Evolutionary conservation across 768 basidiomycete genomes (phyloP), one percentile per base, ranked within the genome.

Genomic region (Boletus reticuloceps): DNA sequence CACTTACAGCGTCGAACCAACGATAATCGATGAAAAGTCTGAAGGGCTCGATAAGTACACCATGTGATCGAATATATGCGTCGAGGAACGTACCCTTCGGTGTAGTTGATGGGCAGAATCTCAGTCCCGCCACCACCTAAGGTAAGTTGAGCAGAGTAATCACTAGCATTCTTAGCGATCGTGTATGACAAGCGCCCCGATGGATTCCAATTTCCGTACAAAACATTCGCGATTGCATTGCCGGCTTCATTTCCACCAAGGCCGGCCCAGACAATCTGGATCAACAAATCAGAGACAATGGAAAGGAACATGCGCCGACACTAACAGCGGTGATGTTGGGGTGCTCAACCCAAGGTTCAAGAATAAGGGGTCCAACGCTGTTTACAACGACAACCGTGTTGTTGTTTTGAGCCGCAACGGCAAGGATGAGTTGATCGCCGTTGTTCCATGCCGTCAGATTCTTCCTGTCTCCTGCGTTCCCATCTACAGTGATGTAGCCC

Each of bases 381-480:
- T 93, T 86, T 2, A 89, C 74, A 16, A 95, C 81, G 25, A 92
- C 94, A 50, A 94, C 79, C 6, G 89, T 91, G 68, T 91, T 91
- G 58, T 74, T 81, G 70, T 85, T 86, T 0, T 82, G 79, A 6
- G 81, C 76, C 1, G 93, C 91, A 5, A 88, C 85, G 0, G 76
- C 69, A 61, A 67, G 77, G 57, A 85, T 77, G 54, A 78, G 60
- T 11, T 67, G 50, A n/a, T 73, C 71, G 49, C 72, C 69, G 4
- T 65, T 41, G 19, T 69, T 58, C 65, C 75, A 80, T 8, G 76
- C 70, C 14, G 73, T 76, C 38, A 79, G 52, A 58, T 78, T 77
- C 27, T 66, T 59, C 48, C 77, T 74, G 40, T 62, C 63, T 12
- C 71, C 63, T 3, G 67, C 74, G 58, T 85, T 82, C 17, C 81